Base-by-base conservation (phyloP, 371 early-diverging fungal genomes). In the Entomophthora muscae region DNA sequence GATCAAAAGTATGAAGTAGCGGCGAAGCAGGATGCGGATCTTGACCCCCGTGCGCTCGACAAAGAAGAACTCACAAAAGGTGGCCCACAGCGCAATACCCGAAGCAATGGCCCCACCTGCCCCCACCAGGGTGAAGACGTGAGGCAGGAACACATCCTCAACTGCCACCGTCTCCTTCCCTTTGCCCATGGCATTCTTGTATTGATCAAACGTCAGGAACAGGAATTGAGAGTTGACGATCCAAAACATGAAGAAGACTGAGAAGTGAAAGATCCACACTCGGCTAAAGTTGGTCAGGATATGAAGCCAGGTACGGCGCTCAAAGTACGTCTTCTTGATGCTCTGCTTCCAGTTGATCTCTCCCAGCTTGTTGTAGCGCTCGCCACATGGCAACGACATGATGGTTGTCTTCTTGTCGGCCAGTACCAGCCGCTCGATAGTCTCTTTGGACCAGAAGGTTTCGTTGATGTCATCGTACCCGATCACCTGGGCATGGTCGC, bases 381-480 rank as follows among this genome's bases (percentile, higher is more conserved):
- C 82, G n/a, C 75, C 71, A 1, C 79, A 75, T 0, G 79, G 77
- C 5, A 83, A 62, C 54, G 80, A 82, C 55, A 81, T 78, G 2
- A 90, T 67, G 5, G 71, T 71, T 0, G 77, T 65, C 51, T 80
- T 79, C 31, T 65, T 67, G 17, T 72, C 71, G 1, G 76, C 71
- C 1, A 85, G 69, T 56, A 67, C 67, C 66, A 75, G 64, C 63
- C 76, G 72, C 17, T 72, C 72, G 3, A 61, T 61, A 21, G 65
- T 60, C 53, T 53, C 52, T 0, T 27, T 23, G 22, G 52, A 52
- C 90, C 91, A 90, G 71, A 93, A 92, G 32, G 83, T 73, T 66
- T 93, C 89, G 68, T 93, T 93, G 61, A 89, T 80, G 65, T 93
- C 93, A 70, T 90, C 92, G 69, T 92, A 91, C 12, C 91, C 91